Conservation (phyloP, 257 asterid species). For the Solanum appendiculatum region DNA sequence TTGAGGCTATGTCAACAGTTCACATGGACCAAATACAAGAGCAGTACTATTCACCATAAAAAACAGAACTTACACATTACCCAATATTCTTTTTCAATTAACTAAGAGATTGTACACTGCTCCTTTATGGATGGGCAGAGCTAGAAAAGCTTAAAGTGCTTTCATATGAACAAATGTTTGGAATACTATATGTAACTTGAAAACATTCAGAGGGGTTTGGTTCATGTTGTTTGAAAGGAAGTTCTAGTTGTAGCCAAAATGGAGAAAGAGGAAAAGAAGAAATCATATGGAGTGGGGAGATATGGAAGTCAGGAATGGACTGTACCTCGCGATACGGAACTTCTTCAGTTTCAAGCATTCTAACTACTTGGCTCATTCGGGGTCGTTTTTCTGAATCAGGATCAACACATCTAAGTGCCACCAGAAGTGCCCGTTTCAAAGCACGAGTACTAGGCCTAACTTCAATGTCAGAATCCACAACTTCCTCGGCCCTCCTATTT, state of each 20-base stretch:
- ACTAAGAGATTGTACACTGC: not conserved
- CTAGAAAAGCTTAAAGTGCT: not conserved
- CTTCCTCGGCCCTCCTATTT: slow-evolving; percentile 85
- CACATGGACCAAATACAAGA: not conserved
- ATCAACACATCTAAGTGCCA: slow-evolving; percentile 87
- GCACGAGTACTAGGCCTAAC: slow-evolving; percentile 65
- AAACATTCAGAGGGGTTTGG: not conserved
- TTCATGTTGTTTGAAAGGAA: not conserved
- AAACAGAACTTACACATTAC: not conserved
- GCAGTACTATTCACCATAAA: not conserved
- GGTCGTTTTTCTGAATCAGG: slow-evolving; percentile 95
- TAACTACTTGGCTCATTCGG: slow-evolving; percentile 81
- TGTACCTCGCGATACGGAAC: slow-evolving; percentile 69
- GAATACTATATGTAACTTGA: not conserved
- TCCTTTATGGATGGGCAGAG: not conserved
- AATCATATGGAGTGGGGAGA: not conserved
- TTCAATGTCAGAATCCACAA: slow-evolving; percentile 73
- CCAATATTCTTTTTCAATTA: not conserved
- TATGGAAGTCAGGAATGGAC: not conserved
- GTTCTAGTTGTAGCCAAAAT: not conserved
- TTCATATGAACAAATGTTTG: not conserved
- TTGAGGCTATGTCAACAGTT: not conserved
- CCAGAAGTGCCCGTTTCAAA: slow-evolving; percentile 75
- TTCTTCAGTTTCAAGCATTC: slow-evolving; percentile 90
- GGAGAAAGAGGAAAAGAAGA: not conserved